Conservation (phyloP, 2,329 filamentous ascomycete genomes). For the Arachnomyces sp. region DNA sequence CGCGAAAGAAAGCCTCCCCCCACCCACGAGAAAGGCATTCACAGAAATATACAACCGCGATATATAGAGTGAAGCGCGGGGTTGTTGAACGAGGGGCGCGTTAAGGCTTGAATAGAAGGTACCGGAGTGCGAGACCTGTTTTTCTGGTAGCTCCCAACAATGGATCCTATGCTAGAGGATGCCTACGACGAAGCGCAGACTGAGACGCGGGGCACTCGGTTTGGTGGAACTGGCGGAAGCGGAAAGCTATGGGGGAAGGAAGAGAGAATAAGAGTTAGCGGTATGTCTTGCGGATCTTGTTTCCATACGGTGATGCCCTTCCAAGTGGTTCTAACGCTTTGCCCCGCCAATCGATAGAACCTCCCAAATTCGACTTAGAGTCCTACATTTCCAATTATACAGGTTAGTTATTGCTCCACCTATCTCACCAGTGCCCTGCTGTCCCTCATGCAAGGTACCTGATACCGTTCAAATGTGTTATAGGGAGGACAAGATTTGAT, state of each 20-base stretch:
- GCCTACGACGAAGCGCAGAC: no score
- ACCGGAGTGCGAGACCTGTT: no score
- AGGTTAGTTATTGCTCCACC: slow-evolving; percentile 44
- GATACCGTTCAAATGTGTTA: slow-evolving; percentile 5
- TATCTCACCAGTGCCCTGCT: neutral
- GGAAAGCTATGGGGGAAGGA: slow-evolving; percentile 1
- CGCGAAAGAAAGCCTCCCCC: no score
- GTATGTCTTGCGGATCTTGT: neutral
- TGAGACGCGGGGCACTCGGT: no score
- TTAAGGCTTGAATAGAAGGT: no score
- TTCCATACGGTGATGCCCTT: neutral
- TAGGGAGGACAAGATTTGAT: slow-evolving; percentile 72
- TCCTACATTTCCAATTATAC: slow-evolving; percentile 83
- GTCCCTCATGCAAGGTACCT: slow-evolving; percentile 3
- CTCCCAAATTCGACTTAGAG: slow-evolving; percentile 84
- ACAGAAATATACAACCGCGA: no score
- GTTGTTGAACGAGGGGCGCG: no score
- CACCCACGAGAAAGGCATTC: no score
- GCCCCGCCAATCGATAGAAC: slow-evolving; percentile 41
- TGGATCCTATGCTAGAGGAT: no score
- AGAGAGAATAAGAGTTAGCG: slow-evolving; percentile 5
- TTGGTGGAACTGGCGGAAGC: neutral
- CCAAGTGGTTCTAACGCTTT: neutral
- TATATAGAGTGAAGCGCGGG: no score
- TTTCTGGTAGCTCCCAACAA: no score